These are phyloP conservation scores for Thielaviopsis ethacetica DNA, from an alignment of 2,329 filamentous ascomycete genomes.

Conservation along the genomic window DNA sequence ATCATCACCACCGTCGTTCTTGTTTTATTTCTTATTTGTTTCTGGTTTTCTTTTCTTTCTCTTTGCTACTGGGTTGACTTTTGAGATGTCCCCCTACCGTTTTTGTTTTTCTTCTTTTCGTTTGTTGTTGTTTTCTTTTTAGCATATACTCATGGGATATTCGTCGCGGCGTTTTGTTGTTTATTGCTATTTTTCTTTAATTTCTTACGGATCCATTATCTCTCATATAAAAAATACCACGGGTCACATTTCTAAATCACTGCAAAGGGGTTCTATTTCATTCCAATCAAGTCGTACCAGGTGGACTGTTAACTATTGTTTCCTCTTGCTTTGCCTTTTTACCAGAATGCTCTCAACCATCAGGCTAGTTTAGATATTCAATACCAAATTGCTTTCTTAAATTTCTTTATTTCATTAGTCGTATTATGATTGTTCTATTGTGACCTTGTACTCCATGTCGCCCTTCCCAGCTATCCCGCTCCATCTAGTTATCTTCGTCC, in stretches of 20 bases:
- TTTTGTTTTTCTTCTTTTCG: neutral
- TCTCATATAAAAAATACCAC: neutral
- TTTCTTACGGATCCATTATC: neutral
- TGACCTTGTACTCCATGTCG: neutral
- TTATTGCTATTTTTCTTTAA: neutral
- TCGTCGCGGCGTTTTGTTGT: neutral
- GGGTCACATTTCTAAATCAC: neutral
- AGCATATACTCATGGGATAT: neutral
- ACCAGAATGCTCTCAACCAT: no score
- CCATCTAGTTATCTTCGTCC: slow-evolving; percentile 10
- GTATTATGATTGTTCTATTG: slow-evolving; percentile 4
- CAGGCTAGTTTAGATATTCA: no score
- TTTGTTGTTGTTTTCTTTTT: neutral
- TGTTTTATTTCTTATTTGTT: neutral
- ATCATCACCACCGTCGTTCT: neutral
- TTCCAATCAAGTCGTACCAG: no score
- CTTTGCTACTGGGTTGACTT: neutral
- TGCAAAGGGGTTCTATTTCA: neutral
- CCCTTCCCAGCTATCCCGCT: no score
- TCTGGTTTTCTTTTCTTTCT: neutral
- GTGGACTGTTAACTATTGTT: neutral
- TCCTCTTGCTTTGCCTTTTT: neutral
- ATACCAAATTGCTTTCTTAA: neutral
- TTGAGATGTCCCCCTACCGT: neutral
- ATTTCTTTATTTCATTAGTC: neutral